Evolutionary conservation across 768 basidiomycete genomes (phyloP).

Genomic region (Neoboletus brunneissimus): DNA sequence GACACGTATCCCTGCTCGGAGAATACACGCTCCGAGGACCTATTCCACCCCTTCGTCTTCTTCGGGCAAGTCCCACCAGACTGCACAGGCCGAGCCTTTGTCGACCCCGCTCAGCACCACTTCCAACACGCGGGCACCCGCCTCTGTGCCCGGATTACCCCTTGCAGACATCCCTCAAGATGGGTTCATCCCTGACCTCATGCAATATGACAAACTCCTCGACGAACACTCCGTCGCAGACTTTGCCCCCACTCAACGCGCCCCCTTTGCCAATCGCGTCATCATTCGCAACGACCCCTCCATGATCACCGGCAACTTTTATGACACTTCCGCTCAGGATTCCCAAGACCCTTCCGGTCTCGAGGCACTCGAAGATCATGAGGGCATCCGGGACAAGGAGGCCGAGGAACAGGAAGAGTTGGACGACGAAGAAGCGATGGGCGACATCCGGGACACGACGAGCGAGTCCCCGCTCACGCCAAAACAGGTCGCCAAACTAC

Average conservation of each 20-base stretch:
- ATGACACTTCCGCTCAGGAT: constrained; percentile 15
- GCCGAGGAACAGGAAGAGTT: constrained; percentile 16
- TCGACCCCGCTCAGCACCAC: constrained; percentile 1
- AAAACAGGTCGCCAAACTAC: constrained; percentile 32
- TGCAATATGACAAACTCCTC: constrained; percentile 57
- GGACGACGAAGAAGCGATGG: constrained; percentile 21
- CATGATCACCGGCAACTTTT: constrained; percentile 47
- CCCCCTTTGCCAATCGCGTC: constrained; percentile 59
- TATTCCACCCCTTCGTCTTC: constrained; percentile 18
- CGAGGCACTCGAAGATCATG: constrained; percentile 6
- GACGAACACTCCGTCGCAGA: constrained; percentile 57
- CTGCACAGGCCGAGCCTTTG: constrained; percentile 1
- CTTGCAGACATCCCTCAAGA: constrained; percentile 25
- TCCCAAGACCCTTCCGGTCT: constrained; percentile 1
- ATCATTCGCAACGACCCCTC: constrained; percentile 70
- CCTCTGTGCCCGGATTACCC: constrained; percentile 9
- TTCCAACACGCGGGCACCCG: neutral
- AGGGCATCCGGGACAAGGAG: constrained; percentile 8
- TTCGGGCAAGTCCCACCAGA: constrained; percentile 2
- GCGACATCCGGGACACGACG: constrained; percentile 14
- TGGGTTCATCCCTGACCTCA: constrained; percentile 54
- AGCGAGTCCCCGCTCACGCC: constrained; percentile 17
- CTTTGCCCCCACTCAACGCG: constrained; percentile 50
- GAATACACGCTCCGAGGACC: constrained; percentile 4
- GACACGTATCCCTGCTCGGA: neutral